phyloP scores from a whole-genome alignment of 345 rosid genomes.

The Rhodamnia argentea region DNA sequence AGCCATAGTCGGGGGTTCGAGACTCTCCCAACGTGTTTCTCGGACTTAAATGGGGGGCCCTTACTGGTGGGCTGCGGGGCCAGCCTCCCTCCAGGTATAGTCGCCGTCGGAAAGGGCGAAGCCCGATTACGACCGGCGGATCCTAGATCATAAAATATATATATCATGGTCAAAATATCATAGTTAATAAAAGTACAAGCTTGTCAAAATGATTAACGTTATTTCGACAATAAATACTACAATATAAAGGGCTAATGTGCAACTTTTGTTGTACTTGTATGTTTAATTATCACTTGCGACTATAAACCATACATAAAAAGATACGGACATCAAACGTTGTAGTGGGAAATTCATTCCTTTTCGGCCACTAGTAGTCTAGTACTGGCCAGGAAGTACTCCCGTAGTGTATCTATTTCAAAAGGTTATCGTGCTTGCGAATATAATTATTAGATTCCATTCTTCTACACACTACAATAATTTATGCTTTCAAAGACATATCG shows the following conservation, averaged over 20 bases:
- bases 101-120: no score
- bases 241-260: not conserved
- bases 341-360: not conserved
- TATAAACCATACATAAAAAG: not conserved
- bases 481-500: not conserved
- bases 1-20: no score
- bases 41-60: no score
- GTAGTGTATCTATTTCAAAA: not conserved
- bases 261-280: not conserved
- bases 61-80: no score
- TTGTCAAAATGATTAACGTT: not conserved
- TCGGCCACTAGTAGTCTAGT: not conserved
- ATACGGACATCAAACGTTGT: not conserved
- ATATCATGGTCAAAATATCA: no score
- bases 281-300: not conserved
- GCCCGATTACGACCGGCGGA: no score
- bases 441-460: not conserved
- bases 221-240: not conserved
- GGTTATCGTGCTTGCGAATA: not conserved
- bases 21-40: no score
- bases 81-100: no score
- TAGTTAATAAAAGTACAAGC: not conserved
- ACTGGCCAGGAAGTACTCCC: not conserved
- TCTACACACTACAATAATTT: not conserved
- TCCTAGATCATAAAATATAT: no score